Evolutionary conservation across 352 stramenopile genomes (phyloP).

Genomic region (Phytophthora palmivora): DNA sequence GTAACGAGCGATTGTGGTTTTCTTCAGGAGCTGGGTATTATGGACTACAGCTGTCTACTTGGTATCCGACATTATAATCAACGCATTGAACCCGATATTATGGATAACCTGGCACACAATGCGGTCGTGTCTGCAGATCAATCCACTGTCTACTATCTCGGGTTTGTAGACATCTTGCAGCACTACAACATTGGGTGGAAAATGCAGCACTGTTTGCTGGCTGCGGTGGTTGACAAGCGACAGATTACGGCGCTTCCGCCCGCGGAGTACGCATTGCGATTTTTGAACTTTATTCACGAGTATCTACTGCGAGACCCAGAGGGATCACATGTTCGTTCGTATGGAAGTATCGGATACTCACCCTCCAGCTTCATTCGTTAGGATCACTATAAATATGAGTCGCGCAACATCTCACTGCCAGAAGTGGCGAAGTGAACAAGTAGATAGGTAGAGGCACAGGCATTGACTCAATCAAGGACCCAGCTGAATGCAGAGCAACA

Average conservation of each 20-base stretch:
- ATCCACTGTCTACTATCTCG: slow-evolving; percentile 81
- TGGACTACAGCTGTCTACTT: slow-evolving; percentile 89
- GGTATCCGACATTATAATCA: slow-evolving; percentile 71
- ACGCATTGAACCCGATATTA: slow-evolving; percentile 50
- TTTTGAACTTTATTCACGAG: slow-evolving; percentile 88
- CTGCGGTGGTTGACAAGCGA: slow-evolving; percentile 72
- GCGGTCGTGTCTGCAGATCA: slow-evolving; percentile 81
- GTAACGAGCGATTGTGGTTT: slow-evolving; percentile 88
- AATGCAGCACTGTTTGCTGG: slow-evolving; percentile 81
- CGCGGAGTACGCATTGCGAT: slow-evolving; percentile 85
- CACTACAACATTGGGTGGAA: slow-evolving; percentile 89
- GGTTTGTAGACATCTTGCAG: slow-evolving; percentile 88
- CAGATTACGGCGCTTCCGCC: slow-evolving; percentile 83
- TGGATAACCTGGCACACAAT: slow-evolving; percentile 75
- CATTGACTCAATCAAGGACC: slow-evolving; percentile 14
- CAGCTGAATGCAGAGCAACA: slow-evolving; percentile 26
- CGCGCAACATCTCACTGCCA: slow-evolving; percentile 9
- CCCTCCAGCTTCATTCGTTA: slow-evolving; percentile 32
- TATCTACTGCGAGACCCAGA: slow-evolving; percentile 78
- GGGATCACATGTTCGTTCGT: slow-evolving; percentile 64
- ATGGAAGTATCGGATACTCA: slow-evolving; percentile 69
- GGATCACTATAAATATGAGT: slow-evolving; percentile 28
- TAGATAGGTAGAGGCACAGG: slow-evolving; percentile 5
- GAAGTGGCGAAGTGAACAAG: slow-evolving; percentile 1
- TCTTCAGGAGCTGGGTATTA: slow-evolving; percentile 86